These are phyloP conservation scores for Knoxia roxburghii DNA, from an alignment of 257 asterid species.

Conservation along the genomic window DNA sequence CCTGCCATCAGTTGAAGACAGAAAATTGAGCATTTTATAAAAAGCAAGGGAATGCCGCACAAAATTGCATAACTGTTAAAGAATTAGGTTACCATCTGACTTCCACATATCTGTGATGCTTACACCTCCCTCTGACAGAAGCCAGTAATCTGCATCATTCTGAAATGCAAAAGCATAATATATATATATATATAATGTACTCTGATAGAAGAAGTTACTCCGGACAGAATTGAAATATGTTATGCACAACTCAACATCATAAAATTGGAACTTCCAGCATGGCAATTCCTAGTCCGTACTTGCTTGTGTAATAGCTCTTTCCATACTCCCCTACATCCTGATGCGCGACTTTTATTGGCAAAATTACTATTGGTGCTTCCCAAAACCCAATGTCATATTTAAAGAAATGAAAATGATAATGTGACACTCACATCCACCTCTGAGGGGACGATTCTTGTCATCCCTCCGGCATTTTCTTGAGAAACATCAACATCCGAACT, in stretches of 20 bases:
- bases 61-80: conserved; percentile 1
- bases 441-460: conserved; percentile 73
- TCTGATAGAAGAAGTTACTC: not conserved
- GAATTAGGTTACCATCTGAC: conserved; percentile 55
- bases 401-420: conserved; percentile 8
- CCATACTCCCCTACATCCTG: not conserved
- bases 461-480: conserved; percentile 66
- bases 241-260: not conserved
- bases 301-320: not conserved
- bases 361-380: not conserved
- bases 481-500: conserved; percentile 38
- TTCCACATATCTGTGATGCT: conserved; percentile 97
- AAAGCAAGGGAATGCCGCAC: not conserved
- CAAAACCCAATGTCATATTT: not conserved
- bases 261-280: conserved; percentile 5
- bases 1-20: conserved; percentile 36
- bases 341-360: not conserved
- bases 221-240: not conserved
- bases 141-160: conserved; percentile 92
- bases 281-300: not conserved
- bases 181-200: not conserved
- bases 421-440: conserved; percentile 60
- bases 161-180: conserved; percentile 26
- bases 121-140: conserved; percentile 66
- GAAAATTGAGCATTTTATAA: conserved; percentile 16